phyloP scores from a whole-genome alignment of 306 rosid genomes.

The Lathyrus aphaca region DNA sequence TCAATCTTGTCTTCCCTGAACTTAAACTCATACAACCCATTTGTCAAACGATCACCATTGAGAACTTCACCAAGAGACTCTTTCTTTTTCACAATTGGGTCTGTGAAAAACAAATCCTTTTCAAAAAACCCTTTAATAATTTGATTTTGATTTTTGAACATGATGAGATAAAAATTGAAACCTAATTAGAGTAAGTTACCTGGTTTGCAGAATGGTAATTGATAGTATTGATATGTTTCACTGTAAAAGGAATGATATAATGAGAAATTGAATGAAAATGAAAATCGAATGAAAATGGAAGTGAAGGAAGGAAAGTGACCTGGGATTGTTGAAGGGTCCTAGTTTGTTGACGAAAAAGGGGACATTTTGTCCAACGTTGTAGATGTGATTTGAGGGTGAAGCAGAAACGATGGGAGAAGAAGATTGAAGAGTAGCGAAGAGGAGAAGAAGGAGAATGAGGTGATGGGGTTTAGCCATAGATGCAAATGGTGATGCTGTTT shows the following conservation, averaged over 20 bases:
- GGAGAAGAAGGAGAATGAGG: conserved; percentile 44
- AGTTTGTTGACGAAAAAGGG: conserved; percentile 77
- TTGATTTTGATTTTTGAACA: conserved; percentile 34
- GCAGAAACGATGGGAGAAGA: conserved; percentile 45
- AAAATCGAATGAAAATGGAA: conserved; percentile 2
- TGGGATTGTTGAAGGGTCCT: conserved; percentile 87
- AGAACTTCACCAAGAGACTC: conserved; percentile 88
- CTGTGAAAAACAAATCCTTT: conserved; percentile 54
- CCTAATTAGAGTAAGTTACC: conserved; percentile 57
- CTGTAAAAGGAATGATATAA: conserved; percentile 50
- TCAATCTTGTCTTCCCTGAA: conserved; percentile 54
- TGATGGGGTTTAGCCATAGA: conserved; percentile 47
- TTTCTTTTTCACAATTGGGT: conserved; percentile 65
- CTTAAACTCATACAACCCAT: conserved; percentile 61
- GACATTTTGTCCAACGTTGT: conserved; percentile 60
- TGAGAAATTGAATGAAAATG: conserved; percentile 13
- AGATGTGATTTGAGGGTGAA: conserved; percentile 55
- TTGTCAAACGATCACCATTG: conserved; percentile 79
- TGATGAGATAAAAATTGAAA: conserved; percentile 10
- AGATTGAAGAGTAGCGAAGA: conserved; percentile 35
- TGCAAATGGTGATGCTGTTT: not conserved
- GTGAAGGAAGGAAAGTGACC: conserved; percentile 47
- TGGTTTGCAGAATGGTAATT: conserved; percentile 82
- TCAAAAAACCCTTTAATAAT: conserved; percentile 30
- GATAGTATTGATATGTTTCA: conserved; percentile 81